Conservation (phyloP, 345 rosid genomes). For the Streptanthus diversifolius region DNA sequence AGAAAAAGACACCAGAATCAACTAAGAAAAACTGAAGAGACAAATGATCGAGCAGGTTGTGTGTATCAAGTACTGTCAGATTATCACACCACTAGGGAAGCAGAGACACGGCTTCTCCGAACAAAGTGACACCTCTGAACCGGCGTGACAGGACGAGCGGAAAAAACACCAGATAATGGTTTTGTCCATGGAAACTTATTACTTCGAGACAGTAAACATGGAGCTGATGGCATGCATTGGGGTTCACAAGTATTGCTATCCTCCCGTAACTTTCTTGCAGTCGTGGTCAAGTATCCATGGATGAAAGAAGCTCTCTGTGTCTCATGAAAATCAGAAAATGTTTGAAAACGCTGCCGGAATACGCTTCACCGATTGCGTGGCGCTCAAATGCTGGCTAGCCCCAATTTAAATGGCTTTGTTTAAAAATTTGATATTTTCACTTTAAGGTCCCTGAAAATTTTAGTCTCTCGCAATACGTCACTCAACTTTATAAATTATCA, state of each 20-base stretch:
- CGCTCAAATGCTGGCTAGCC: not conserved
- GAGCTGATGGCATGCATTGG: slow-evolving; percentile 26
- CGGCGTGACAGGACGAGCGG: slow-evolving; percentile 18
- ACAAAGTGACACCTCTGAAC: slow-evolving; percentile 22
- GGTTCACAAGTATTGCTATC: slow-evolving; percentile 8
- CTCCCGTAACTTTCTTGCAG: not conserved
- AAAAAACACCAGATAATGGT: slow-evolving; percentile 29
- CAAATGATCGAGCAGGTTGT: slow-evolving; percentile 56
- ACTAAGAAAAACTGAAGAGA: not conserved
- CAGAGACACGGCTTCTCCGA: slow-evolving; percentile 16
- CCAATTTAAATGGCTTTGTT: not conserved
- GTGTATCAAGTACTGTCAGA: slow-evolving; percentile 6
- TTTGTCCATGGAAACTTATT: slow-evolving; percentile 22
- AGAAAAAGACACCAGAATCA: not conserved
- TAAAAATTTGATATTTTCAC: not conserved
- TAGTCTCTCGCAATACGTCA: not conserved
- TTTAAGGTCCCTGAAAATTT: not conserved
- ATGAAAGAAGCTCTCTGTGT: not conserved
- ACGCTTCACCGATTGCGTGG: not conserved
- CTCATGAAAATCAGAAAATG: not conserved
- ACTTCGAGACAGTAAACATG: slow-evolving; percentile 32
- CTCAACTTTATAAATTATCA: not conserved
- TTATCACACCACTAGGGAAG: slow-evolving; percentile 47
- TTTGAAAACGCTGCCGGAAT: not conserved
- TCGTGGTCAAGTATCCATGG: slow-evolving; percentile 13